Conservation (phyloP, 2,329 filamentous ascomycete genomes). For the Simplicillium sp. region DNA sequence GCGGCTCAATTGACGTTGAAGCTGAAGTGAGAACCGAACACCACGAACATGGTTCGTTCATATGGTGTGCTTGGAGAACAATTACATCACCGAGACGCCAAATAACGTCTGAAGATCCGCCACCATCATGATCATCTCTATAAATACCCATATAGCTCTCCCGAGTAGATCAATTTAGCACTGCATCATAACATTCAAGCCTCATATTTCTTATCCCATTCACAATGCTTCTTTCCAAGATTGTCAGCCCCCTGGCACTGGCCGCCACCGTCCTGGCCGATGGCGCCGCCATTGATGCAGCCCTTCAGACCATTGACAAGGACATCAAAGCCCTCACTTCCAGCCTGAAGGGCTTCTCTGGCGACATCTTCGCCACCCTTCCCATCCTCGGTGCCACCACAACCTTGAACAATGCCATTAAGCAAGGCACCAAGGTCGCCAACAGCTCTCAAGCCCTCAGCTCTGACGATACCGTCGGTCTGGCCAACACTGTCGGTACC, state of each 20-base stretch:
- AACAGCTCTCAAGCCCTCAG: conserved; percentile 1
- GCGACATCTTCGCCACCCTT: conserved; percentile 3
- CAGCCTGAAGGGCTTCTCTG: background rate
- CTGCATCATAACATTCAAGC: background rate
- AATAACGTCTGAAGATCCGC: too few species aligned
- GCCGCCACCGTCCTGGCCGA: conserved; percentile 4
- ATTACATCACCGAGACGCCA: too few species aligned
- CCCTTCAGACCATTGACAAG: background rate
- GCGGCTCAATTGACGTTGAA: too few species aligned
- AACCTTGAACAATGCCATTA: background rate
- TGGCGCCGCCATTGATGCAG: conserved; percentile 1
- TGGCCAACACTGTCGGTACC: background rate
- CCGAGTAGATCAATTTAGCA: too few species aligned
- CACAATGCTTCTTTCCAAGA: conserved; percentile 1
- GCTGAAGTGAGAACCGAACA: too few species aligned
- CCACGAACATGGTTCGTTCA: too few species aligned
- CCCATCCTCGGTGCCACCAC: conserved; percentile 1
- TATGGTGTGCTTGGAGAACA: too few species aligned
- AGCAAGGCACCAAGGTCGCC: background rate
- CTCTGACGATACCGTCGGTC: conserved; percentile 1
- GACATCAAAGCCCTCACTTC: conserved; percentile 1
- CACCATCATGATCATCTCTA: too few species aligned
- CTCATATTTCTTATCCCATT: background rate
- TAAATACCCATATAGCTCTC: too few species aligned
- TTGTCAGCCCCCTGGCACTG: conserved; percentile 1